phyloP scores from a whole-genome alignment of 805 yeast genomes.

The Metschnikowia peoriensis region DNA sequence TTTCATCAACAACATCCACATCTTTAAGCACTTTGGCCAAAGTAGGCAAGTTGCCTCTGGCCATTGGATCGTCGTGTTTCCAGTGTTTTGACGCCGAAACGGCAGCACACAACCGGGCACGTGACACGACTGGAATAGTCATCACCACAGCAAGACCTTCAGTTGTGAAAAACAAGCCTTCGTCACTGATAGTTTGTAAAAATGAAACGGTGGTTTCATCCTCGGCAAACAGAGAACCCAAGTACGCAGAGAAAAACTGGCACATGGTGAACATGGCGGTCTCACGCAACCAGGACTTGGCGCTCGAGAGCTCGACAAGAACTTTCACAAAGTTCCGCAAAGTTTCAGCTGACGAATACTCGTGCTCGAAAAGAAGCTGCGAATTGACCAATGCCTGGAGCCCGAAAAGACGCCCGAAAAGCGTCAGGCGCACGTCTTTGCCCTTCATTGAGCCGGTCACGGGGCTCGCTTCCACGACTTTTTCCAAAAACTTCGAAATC shows the following conservation, averaged over 20 bases:
- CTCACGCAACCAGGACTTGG: constrained; percentile 85
- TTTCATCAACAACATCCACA: constrained; percentile 39
- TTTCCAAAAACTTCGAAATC: constrained; percentile 36
- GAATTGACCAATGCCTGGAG: constrained; percentile 67
- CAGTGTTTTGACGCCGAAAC: constrained; percentile 38
- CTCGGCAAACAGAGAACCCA: constrained; percentile 11
- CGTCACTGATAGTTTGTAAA: constrained; percentile 46
- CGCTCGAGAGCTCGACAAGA: constrained; percentile 54
- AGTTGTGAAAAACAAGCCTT: constrained; percentile 59
- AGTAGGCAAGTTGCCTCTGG: constrained; percentile 61
- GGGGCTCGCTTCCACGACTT: constrained; percentile 34
- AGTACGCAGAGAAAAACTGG: constrained; percentile 37
- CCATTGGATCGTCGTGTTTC: constrained; percentile 72
- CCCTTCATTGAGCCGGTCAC: constrained; percentile 55
- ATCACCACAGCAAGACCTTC: constrained; percentile 81
- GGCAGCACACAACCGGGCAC: constrained; percentile 19
- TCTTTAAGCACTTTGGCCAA: constrained; percentile 67
- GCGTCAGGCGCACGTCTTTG: constrained; percentile 72
- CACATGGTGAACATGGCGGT: constrained; percentile 70
- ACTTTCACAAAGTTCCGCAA: constrained; percentile 45
- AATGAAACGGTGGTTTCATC: constrained; percentile 26
- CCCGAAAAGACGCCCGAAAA: constrained; percentile 86
- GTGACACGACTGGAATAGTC: constrained; percentile 38
- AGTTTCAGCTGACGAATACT: constrained; percentile 16
- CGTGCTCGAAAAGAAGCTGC: constrained; percentile 23